Evolutionary conservation across 768 basidiomycete species (phyloP).

Genomic region (Megacollybia marginata): DNA sequence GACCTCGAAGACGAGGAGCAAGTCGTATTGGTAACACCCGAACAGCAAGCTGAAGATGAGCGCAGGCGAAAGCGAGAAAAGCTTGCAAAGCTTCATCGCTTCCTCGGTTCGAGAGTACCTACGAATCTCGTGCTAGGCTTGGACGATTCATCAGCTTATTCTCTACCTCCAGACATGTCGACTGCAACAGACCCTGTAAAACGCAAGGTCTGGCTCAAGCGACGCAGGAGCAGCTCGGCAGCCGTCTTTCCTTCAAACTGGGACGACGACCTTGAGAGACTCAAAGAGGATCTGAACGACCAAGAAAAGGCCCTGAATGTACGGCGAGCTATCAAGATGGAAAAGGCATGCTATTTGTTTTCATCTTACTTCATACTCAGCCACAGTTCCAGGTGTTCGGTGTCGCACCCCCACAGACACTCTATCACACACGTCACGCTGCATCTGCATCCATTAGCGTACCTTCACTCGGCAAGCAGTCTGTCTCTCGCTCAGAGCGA

Average conservation of each 20-base stretch:
- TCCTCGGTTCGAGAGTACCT: conserved; percentile 78
- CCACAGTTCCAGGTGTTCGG: conserved; percentile 60
- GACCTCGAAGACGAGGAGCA: conserved; percentile 65
- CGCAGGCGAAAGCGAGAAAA: conserved; percentile 66
- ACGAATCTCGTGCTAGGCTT: conserved; percentile 50
- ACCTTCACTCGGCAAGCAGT: conserved; percentile 6
- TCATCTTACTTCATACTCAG: not conserved
- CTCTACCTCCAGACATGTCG: conserved; percentile 20
- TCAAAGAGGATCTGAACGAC: conserved; percentile 64
- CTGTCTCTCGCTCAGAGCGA: conserved; percentile 12
- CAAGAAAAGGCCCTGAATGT: conserved; percentile 77
- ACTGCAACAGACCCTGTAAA: conserved; percentile 7
- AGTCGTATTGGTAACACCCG: conserved; percentile 34
- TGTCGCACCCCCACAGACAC: conserved; percentile 66
- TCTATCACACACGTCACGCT: conserved; percentile 62
- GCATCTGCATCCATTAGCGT: conserved; percentile 22
- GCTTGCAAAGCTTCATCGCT: conserved; percentile 77
- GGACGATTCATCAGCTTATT: conserved; percentile 16
- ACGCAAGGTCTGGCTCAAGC: conserved; percentile 32
- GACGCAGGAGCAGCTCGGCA: conserved; percentile 48
- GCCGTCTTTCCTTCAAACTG: conserved; percentile 39
- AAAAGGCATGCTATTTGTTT: conserved; percentile 46
- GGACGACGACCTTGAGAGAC: conserved; percentile 51
- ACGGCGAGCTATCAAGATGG: conserved; percentile 78
- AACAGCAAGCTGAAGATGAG: conserved; percentile 53